Evolutionary conservation across 108 stramenopile species (phyloP).

Genomic region (Fistulifera solaris): DNA sequence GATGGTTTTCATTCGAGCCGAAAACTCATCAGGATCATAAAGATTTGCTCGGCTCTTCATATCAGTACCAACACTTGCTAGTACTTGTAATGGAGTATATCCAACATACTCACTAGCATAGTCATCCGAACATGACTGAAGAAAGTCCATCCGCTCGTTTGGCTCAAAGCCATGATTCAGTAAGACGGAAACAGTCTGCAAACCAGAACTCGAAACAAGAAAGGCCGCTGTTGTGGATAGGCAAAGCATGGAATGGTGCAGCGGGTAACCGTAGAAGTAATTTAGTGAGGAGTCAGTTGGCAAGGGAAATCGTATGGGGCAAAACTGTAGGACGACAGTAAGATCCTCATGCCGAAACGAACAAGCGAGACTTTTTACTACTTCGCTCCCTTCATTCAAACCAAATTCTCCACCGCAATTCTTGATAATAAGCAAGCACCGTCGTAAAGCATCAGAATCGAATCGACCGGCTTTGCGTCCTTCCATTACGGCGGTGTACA

Average conservation of each 20-base stretch:
- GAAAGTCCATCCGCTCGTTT: constrained; percentile 55
- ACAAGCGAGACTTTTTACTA: constrained; percentile 22
- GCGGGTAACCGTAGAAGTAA: constrained; percentile 55
- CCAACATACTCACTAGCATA: constrained; percentile 36
- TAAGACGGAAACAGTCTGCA: not conserved
- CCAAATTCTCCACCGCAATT: constrained; percentile 49
- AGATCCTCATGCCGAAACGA: constrained; percentile 42
- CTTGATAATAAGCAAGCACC: constrained; percentile 52
- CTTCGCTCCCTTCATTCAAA: constrained; percentile 12
- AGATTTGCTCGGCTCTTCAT: not conserved
- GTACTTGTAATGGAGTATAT: constrained; percentile 72
- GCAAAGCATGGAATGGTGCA: constrained; percentile 38
- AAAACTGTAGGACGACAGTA: constrained; percentile 28
- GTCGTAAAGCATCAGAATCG: constrained; percentile 32
- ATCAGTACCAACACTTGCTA: constrained; percentile 37
- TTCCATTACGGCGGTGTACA: constrained; percentile 51
- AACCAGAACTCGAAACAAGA: constrained; percentile 1
- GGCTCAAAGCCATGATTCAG: constrained; percentile 55
- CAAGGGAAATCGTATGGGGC: constrained; percentile 43
- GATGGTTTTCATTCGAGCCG: constrained; percentile 15
- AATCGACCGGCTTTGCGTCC: constrained; percentile 32
- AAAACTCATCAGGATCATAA: constrained; percentile 5
- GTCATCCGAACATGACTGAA: constrained; percentile 4
- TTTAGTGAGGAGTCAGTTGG: constrained; percentile 35
- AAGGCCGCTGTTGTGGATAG: not conserved